phyloP scores from a whole-genome alignment of 2,329 filamentous ascomycete genomes.

The Trichophyton verrucosum region DNA sequence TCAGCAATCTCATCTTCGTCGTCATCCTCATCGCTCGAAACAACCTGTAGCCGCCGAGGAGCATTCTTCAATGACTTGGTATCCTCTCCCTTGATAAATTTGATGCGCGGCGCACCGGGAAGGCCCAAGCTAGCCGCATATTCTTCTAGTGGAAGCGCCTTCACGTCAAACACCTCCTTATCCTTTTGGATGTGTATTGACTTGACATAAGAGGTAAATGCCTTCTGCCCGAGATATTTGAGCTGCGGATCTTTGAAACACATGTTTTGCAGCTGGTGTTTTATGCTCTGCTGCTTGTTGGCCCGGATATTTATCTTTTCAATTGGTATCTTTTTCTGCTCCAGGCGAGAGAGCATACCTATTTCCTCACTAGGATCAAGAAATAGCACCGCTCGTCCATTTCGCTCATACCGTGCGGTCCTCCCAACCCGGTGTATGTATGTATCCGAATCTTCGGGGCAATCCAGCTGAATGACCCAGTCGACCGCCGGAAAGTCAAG shows the following conservation, averaged over 20 bases:
- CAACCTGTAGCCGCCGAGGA: constrained; percentile 50
- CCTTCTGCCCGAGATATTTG: constrained; percentile 92
- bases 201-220: constrained; percentile 79
- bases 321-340: constrained; percentile 81
- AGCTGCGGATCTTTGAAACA: constrained; percentile 89
- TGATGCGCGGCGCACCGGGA: constrained; percentile 83
- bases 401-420: constrained; percentile 83
- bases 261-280: constrained; percentile 79
- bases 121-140: constrained; percentile 77
- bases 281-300: constrained; percentile 79
- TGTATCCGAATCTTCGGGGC: constrained; percentile 89
- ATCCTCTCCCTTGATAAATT: constrained; percentile 82
- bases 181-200: constrained; percentile 81
- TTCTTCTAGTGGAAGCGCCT: constrained; percentile 70
- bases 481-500: constrained; percentile 94
- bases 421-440: constrained; percentile 95
- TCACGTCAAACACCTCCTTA: constrained; percentile 79
- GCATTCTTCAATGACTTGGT: constrained; percentile 80
- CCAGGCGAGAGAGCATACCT: constrained; percentile 75
- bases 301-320: constrained; percentile 74
- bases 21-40: constrained; percentile 48
- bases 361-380: constrained; percentile 83
- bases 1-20: constrained; percentile 32
- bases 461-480: constrained; percentile 98
- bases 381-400: constrained; percentile 80